Percentiles rank a stretch among this genome's conserved stretches.
phyloP scores from a whole-genome alignment of 495 filamentous ascomycete genomes.

The Neurospora tetraspora region DNA sequence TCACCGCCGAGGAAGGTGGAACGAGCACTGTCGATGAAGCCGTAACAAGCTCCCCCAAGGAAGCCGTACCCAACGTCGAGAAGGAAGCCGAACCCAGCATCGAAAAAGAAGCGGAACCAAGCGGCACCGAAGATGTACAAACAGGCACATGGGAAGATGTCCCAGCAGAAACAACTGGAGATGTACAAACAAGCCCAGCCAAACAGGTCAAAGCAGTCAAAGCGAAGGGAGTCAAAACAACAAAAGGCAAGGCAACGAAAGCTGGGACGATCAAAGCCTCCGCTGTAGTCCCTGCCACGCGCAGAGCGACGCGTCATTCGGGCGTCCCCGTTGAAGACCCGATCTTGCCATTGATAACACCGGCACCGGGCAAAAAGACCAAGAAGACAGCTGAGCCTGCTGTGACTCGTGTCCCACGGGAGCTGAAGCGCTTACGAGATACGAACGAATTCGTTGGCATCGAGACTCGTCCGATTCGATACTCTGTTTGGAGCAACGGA shows the following conservation, averaged over 20 bases:
- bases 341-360: slow-evolving; percentile 32
- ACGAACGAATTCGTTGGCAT: slow-evolving; percentile 45
- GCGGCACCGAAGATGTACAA: background rate
- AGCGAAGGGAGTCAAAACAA: background rate
- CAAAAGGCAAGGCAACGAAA: background rate
- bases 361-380: slow-evolving; percentile 31
- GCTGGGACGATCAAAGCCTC: slow-evolving; percentile 1
- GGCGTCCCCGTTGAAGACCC: slow-evolving; percentile 34
- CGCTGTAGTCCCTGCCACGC: slow-evolving; percentile 24
- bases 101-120: background rate
- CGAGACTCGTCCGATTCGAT: slow-evolving; percentile 38
- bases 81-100: background rate
- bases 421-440: slow-evolving; percentile 39
- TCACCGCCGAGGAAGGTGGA: background rate
- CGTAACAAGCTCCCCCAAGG: background rate
- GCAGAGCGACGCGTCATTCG: slow-evolving; percentile 31
- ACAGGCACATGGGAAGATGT: background rate
- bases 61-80: background rate
- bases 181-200: background rate
- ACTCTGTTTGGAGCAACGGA: slow-evolving; percentile 45
- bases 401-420: slow-evolving; percentile 30
- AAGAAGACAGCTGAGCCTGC: slow-evolving; percentile 34
- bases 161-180: background rate
- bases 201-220: background rate
- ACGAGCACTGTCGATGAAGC: background rate